Evolutionary conservation across 1,284 basidiomycete genomes (phyloP), one percentile per base, ranked within the genome.

Genomic region (Cerioporus squamosus): DNA sequence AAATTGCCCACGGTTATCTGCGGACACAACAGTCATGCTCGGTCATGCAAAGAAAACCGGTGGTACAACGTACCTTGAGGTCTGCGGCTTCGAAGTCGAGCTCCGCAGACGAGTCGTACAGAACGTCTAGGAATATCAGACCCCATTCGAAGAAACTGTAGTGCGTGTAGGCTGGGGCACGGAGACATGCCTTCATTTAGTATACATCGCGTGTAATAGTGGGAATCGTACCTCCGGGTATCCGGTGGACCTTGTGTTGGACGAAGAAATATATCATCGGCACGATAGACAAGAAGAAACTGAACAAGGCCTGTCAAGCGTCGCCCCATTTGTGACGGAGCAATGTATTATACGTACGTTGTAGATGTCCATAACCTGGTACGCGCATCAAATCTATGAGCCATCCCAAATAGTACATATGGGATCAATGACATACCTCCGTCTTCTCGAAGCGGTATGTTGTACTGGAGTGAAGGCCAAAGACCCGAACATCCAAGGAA

Each of bases 91-190:
- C 74, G 56, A 95, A 84, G 64, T 95, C 93, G 18, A 79, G 73
- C 51, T 82, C 81, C 0, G 83, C 71, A 9, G 88, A 73, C 0
- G 91, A 86, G 71, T 96, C 94, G 65, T 88, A 96, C 15, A 85
- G 65, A 24, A 96, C 79, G 63, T 97, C 94, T 60, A 90, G 81
- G 52, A 91, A 69, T 45, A 96, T 93, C 49, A 96, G 83, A 2
- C 79, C 79, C 94, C 94, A 97, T 74, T 97, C 94, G 63, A 93
- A 91, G 72, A 95, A 88, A 50, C 89, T 85, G 68, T 95, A 97
- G 50, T 77, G 77, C 0, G 91, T 94, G 74, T 95, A 96, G 10
- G 94, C 93, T 93, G 66, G 15, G 40, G 1, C 7, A 18, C 20
- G 12, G n/a, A 36, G 10, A 12, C 33, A 15, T 36, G 33, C 8